phyloP scores from a whole-genome alignment of 495 filamentous ascomycete species.

The Trypethelium eluteriae region DNA sequence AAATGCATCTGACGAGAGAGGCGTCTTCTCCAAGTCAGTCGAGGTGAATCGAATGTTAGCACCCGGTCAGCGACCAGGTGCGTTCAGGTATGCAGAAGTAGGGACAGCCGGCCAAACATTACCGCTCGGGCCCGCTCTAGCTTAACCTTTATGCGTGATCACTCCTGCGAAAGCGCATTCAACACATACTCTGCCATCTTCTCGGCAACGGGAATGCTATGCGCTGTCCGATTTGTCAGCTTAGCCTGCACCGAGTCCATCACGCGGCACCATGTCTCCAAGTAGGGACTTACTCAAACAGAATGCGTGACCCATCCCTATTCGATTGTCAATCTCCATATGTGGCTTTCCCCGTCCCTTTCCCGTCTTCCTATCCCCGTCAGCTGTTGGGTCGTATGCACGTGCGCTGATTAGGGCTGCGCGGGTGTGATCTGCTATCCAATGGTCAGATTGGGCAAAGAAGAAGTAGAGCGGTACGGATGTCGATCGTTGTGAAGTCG shows the following conservation, averaged over 20 bases:
- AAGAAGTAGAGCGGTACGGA: slow-evolving; percentile 56
- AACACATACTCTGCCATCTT: slow-evolving; percentile 55
- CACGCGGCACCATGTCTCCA: background rate
- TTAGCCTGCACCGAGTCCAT: background rate
- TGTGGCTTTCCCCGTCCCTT: slow-evolving; percentile 44
- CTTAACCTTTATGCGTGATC: background rate
- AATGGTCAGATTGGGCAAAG: slow-evolving; percentile 69
- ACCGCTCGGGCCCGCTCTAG: too few species aligned
- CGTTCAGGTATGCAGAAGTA: too few species aligned
- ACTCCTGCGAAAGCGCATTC: background rate
- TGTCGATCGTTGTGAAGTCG: background rate
- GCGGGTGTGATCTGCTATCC: slow-evolving; percentile 70
- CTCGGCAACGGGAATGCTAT: slow-evolving; percentile 37
- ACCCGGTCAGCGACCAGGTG: too few species aligned
- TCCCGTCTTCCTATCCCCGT: slow-evolving; percentile 21
- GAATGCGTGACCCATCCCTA: slow-evolving; percentile 71
- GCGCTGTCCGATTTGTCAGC: slow-evolving; percentile 7
- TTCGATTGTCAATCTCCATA: slow-evolving; percentile 66
- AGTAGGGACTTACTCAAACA: slow-evolving; percentile 56
- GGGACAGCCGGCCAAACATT: too few species aligned
- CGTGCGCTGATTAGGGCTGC: slow-evolving; percentile 61
- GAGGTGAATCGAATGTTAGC: background rate
- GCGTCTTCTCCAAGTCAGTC: background rate
- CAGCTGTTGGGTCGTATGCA: slow-evolving; percentile 29
- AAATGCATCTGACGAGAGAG: background rate